Evolutionary conservation across 768 basidiomycete species (phyloP).

Genomic region (Leucocoprinus birnbaumii): DNA sequence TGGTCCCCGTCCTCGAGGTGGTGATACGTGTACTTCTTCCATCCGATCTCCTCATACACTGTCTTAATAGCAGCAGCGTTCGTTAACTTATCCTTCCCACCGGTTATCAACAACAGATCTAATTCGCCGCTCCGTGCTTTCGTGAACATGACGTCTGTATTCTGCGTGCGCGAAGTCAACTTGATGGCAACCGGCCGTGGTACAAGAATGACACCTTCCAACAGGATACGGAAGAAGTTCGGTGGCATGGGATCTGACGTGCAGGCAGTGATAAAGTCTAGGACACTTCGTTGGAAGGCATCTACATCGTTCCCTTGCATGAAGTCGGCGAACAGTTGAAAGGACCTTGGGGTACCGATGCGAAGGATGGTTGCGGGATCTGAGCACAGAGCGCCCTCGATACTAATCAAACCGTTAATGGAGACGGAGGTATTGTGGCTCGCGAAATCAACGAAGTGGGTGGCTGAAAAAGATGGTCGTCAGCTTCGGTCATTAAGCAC

Average conservation of each 20-base stretch:
- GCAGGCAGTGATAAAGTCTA: too few relatives aligned
- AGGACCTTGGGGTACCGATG: too few relatives aligned
- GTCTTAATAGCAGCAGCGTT: conserved; percentile 16
- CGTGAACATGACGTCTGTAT: too few relatives aligned
- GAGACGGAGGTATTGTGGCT: conserved; percentile 22
- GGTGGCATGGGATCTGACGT: too few relatives aligned
- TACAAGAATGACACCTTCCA: conserved; percentile 17
- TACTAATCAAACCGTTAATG: conserved; percentile 24
- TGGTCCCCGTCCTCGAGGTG: conserved; percentile 24
- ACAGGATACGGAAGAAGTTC: too few relatives aligned
- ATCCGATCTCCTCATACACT: conserved; percentile 21
- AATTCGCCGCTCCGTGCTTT: conserved; percentile 18
- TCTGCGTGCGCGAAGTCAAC: background rate
- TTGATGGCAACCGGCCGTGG: conserved; percentile 21
- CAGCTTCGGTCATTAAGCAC: background rate
- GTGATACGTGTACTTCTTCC: conserved; percentile 19
- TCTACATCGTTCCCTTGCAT: too few relatives aligned
- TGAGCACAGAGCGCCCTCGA: conserved; percentile 12
- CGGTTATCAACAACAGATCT: conserved; percentile 23
- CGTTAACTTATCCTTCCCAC: conserved; percentile 22
- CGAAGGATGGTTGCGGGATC: too few relatives aligned
- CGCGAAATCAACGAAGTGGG: conserved; percentile 23
- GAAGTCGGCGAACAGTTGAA: too few relatives aligned
- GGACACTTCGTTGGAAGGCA: too few relatives aligned
- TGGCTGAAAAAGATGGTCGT: conserved; percentile 9